Evolutionary conservation across 2,329 filamentous ascomycete genomes (phyloP).

Genomic region (Curvularia sp.): DNA sequence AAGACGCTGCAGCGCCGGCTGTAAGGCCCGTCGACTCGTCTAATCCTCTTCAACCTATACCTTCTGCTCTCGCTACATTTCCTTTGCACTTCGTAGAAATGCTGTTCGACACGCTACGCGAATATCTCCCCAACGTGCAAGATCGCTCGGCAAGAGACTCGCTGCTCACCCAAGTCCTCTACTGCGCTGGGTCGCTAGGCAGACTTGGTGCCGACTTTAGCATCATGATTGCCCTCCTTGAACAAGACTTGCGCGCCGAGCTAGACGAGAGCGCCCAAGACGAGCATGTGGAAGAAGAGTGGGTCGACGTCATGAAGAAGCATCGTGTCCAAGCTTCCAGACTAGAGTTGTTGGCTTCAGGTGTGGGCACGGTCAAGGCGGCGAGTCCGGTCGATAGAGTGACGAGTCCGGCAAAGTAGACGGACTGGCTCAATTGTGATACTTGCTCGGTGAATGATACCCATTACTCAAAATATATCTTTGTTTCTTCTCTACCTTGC

Average conservation of each 20-base stretch:
- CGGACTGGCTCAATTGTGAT: not conserved
- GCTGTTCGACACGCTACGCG: slow-evolving; percentile 75
- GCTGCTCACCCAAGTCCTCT: slow-evolving; percentile 88
- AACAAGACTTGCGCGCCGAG: slow-evolving; percentile 54
- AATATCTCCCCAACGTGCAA: slow-evolving; percentile 80
- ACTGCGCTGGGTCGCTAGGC: slow-evolving; percentile 90
- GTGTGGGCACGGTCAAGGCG: slow-evolving; percentile 49
- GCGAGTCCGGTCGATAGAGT: slow-evolving; percentile 24
- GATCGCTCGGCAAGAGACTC: slow-evolving; percentile 85
- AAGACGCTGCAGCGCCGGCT: slow-evolving; percentile 33
- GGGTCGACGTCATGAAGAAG: slow-evolving; percentile 88
- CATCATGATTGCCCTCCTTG: slow-evolving; percentile 75
- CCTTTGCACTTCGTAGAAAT: slow-evolving; percentile 82
- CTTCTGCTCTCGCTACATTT: slow-evolving; percentile 82
- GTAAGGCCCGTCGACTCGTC: slow-evolving; percentile 28
- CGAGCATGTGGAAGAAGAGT: slow-evolving; percentile 64
- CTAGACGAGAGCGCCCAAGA: slow-evolving; percentile 51
- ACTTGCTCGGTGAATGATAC: not conserved
- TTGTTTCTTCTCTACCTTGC: not conserved
- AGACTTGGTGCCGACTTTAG: slow-evolving; percentile 92
- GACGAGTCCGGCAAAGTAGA: slow-evolving; percentile 3
- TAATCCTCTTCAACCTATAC: slow-evolving; percentile 63
- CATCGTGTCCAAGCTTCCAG: slow-evolving; percentile 85
- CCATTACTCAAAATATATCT: not conserved
- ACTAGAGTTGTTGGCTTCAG: slow-evolving; percentile 64